A percentile compares a stretch with the other conserved stretches of the same genome.
phyloP scores from a whole-genome alignment of 345 rosid species.

The Aurinia saxatilis region DNA sequence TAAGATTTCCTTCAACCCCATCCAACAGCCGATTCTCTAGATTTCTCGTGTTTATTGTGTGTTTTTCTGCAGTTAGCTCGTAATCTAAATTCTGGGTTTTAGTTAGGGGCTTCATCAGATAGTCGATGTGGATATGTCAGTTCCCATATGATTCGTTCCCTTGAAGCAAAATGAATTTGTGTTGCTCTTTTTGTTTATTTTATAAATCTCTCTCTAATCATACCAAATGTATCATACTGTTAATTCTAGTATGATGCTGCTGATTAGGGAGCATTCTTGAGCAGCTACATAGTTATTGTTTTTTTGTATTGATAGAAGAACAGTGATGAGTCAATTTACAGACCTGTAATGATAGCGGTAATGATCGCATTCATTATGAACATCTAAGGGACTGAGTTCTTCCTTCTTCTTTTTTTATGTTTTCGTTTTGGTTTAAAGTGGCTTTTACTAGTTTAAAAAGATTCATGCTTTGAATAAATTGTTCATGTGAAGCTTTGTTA shows the following conservation, averaged over 20 bases:
- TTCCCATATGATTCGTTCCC: slow-evolving; percentile 91
- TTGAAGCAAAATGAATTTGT: slow-evolving; percentile 63
- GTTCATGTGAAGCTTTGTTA: not conserved
- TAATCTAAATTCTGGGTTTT: no score
- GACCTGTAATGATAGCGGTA: slow-evolving; percentile 92
- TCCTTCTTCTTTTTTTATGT: no score
- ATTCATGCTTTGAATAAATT: slow-evolving; percentile 12
- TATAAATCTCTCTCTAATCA: not conserved
- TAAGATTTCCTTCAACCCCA: no score
- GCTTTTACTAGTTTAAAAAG: not conserved
- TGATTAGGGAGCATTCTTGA: not conserved
- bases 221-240: not conserved
- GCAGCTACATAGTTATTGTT: slow-evolving; percentile 6
- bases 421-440: not conserved
- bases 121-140: slow-evolving; percentile 59
- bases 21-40: no score
- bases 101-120: slow-evolving; percentile 96
- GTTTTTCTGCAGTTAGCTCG: no score
- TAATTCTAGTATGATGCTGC: slow-evolving; percentile 6
- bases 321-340: slow-evolving; percentile 69
- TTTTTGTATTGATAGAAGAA: no score
- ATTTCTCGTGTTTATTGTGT: no score
- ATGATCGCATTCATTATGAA: slow-evolving; percentile 75
- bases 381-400: slow-evolving; percentile 97
- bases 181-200: slow-evolving; percentile 45